Evolutionary conservation across 805 yeast genomes (phyloP).

Genomic region (Pichia exigua): DNA sequence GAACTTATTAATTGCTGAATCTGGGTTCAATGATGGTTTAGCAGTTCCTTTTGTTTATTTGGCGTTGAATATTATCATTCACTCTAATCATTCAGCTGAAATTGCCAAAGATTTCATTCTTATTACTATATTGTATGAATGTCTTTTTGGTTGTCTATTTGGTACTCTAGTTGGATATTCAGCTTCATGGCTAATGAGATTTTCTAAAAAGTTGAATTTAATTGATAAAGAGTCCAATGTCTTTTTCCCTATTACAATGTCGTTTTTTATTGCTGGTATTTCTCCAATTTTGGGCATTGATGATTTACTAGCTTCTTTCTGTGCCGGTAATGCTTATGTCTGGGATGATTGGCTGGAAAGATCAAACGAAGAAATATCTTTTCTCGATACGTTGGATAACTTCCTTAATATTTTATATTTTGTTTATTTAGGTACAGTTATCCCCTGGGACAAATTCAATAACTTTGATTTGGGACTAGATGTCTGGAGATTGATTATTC

Average conservation of each 20-base stretch:
- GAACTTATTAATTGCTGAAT: conserved; percentile 57
- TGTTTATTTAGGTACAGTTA: conserved; percentile 57
- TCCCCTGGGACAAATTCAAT: conserved; percentile 61
- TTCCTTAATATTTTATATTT: conserved; percentile 56
- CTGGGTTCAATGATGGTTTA: conserved; percentile 69
- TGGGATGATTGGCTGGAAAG: conserved; percentile 56
- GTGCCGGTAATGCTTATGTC: conserved; percentile 62
- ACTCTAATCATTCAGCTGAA: conserved; percentile 37
- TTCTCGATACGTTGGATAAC: conserved; percentile 55
- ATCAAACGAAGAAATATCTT: conserved; percentile 47
- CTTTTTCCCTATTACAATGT: conserved; percentile 41
- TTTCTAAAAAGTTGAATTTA: conserved; percentile 39
- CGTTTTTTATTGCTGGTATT: conserved; percentile 50
- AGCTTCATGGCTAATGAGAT: conserved; percentile 40
- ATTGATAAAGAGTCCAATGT: conserved; percentile 54
- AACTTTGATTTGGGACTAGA: conserved; percentile 35
- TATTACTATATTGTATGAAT: conserved; percentile 51
- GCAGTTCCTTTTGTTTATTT: conserved; percentile 60
- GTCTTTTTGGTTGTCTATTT: conserved; percentile 43
- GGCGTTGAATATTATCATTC: conserved; percentile 45
- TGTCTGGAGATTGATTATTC: conserved; percentile 41
- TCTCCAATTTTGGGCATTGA: conserved; percentile 63
- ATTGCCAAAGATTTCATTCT: conserved; percentile 56
- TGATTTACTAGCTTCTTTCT: conserved; percentile 61
- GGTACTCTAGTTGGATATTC: conserved; percentile 47